Conservation (phyloP, 169 alveolate genomes). For the Babesia ovata region DNA sequence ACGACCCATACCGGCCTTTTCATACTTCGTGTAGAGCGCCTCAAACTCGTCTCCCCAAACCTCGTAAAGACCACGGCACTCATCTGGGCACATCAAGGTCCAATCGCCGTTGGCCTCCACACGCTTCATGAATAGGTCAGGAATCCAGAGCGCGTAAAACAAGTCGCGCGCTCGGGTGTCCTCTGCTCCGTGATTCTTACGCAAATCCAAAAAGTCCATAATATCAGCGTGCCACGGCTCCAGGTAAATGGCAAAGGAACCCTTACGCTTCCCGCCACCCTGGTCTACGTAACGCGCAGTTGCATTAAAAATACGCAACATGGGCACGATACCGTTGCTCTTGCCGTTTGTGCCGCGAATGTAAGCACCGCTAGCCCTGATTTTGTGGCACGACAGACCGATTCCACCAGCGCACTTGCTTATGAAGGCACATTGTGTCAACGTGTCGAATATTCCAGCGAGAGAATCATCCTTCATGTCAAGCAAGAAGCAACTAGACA, state of each 20-base stretch:
- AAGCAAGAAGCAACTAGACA: slow-evolving; percentile 95
- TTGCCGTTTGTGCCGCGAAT: slow-evolving; percentile 98
- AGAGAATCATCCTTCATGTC: slow-evolving; percentile 94
- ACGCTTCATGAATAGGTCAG: slow-evolving; percentile 98
- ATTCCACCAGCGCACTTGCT: slow-evolving; percentile 99
- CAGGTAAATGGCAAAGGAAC: slow-evolving; percentile 96
- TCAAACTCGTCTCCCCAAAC: slow-evolving; percentile 96
- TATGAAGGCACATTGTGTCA: slow-evolving; percentile 94
- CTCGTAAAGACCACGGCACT: slow-evolving; percentile 94
- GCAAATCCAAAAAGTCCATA: slow-evolving; percentile 91
- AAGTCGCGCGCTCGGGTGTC: slow-evolving; percentile 97
- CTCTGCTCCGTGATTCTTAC: slow-evolving; percentile 97
- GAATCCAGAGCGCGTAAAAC: slow-evolving; percentile 98
- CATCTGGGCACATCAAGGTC: slow-evolving; percentile 99
- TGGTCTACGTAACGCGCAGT: slow-evolving; percentile 94
- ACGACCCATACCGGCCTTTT: slow-evolving; percentile 89
- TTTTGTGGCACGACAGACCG: slow-evolving; percentile 94
- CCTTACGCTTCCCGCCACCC: slow-evolving; percentile 97
- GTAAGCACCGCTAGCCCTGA: slow-evolving; percentile 94
- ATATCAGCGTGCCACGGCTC: slow-evolving; percentile 99
- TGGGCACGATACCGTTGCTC: slow-evolving; percentile 97
- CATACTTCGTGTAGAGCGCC: slow-evolving; percentile 87
- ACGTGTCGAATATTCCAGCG: slow-evolving; percentile 96
- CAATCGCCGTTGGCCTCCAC: slow-evolving; percentile 93
- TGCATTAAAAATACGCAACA: slow-evolving; percentile 95